Evolutionary conservation across 2,329 filamentous ascomycete species (phyloP).

Genomic region (Botrytis medusae): DNA sequence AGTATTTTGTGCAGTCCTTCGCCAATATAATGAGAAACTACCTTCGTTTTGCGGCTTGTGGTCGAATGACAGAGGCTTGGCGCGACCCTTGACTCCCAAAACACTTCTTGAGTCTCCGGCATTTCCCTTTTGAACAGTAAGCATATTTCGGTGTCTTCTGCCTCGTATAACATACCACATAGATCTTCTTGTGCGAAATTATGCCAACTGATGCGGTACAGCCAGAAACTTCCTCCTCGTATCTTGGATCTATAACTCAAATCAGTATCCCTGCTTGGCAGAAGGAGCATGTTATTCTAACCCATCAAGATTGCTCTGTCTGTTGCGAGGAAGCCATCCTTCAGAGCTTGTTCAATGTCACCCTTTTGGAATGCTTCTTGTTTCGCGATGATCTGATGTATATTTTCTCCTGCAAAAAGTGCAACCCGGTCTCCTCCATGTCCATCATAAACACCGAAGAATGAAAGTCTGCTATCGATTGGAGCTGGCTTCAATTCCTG

Average conservation of each 20-base stretch:
- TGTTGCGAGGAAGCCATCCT: slow-evolving; percentile 95
- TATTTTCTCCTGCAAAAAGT: slow-evolving; percentile 84
- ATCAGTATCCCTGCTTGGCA: slow-evolving; percentile 28
- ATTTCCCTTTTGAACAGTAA: slow-evolving; percentile 68
- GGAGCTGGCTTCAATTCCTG: slow-evolving; percentile 56
- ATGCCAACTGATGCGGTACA: slow-evolving; percentile 93
- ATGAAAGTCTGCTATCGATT: slow-evolving; percentile 73
- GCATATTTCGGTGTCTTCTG: slow-evolving; percentile 34
- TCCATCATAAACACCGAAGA: slow-evolving; percentile 97
- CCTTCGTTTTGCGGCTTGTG: slow-evolving; percentile 99
- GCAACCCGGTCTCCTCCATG: slow-evolving; percentile 97
- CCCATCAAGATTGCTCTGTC: slow-evolving; percentile 94
- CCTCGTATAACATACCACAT: slow-evolving; percentile 71
- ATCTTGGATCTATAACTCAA: slow-evolving; percentile 77
- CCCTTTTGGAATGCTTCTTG: slow-evolving; percentile 91
- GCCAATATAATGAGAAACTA: slow-evolving; percentile 41
- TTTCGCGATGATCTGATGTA: slow-evolving; percentile 92
- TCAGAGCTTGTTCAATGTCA: slow-evolving; percentile 91
- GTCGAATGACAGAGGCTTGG: slow-evolving; percentile 97
- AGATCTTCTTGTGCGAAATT: slow-evolving; percentile 89
- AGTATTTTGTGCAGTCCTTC: slow-evolving; percentile 31
- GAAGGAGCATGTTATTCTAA: slow-evolving; percentile 46
- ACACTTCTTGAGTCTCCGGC: slow-evolving; percentile 95
- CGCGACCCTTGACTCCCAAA: slow-evolving; percentile 91
- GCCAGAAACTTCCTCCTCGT: slow-evolving; percentile 96